phyloP scores from a whole-genome alignment of 192 early-diverging fungal species.

The Pilaira anomala region DNA sequence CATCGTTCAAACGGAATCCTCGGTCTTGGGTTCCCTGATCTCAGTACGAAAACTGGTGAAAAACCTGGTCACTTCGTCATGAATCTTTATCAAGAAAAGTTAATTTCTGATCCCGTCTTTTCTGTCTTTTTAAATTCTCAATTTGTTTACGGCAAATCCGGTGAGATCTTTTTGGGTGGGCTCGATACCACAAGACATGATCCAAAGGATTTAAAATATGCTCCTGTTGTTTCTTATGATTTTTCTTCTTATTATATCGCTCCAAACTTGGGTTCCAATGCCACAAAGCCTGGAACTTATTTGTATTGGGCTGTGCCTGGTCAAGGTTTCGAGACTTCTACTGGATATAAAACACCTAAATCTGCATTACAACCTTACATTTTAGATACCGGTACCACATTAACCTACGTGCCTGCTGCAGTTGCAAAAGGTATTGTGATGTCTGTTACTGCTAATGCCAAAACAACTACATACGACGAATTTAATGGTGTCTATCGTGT shows the following conservation, averaged over 20 bases:
- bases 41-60: not conserved
- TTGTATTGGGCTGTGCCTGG: conserved; percentile 27
- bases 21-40: conserved; percentile 30
- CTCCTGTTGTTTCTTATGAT: conserved; percentile 22
- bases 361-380: conserved; percentile 5
- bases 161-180: conserved; percentile 49
- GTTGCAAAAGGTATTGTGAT: conserved; percentile 7
- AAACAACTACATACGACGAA: conserved; percentile 7
- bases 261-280: not conserved
- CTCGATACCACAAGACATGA: conserved; percentile 38
- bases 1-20: conserved; percentile 30
- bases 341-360: not conserved
- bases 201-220: conserved; percentile 41
- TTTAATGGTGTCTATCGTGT: conserved; percentile 20
- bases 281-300: not conserved
- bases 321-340: not conserved
- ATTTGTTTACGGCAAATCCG: conserved; percentile 9
- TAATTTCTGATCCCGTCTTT: conserved; percentile 23
- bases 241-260: not conserved
- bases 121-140: conserved; percentile 21
- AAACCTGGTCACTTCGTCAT: conserved; percentile 19
- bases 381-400: conserved; percentile 28
- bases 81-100: conserved; percentile 1
- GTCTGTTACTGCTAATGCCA: not conserved
- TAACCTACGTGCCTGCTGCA: conserved; percentile 16